Percentiles rank a stretch among this genome's conserved stretches.
phyloP scores from a whole-genome alignment of 2,329 filamentous ascomycete species.

The Apiospora phragmitis region DNA sequence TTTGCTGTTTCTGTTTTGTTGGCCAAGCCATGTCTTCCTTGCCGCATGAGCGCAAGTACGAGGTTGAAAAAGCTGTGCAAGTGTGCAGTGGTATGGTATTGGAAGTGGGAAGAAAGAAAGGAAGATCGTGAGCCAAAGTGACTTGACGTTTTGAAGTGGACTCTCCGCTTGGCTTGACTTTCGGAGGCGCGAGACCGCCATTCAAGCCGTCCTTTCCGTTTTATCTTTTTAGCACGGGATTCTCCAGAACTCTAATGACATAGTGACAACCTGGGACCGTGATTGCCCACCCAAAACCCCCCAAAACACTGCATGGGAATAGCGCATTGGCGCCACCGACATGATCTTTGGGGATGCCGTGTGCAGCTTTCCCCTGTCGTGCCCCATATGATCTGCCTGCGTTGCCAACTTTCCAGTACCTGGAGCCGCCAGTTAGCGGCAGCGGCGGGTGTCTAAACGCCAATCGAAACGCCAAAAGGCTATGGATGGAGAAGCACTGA shows the following conservation, averaged over 20 bases:
- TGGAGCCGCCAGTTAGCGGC: neutral
- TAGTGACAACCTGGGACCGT: neutral
- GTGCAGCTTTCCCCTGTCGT: slow-evolving; percentile 3
- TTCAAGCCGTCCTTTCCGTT: neutral
- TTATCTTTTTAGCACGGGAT: neutral
- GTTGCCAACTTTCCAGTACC: neutral
- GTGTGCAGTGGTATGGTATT: neutral
- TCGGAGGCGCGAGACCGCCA: slow-evolving; percentile 6
- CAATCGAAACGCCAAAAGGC: neutral
- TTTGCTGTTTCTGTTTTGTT: slow-evolving; percentile 2
- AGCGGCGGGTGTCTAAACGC: neutral
- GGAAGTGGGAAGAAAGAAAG: slow-evolving; percentile 1
- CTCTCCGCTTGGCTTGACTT: slow-evolving; percentile 16
- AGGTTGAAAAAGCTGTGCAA: slow-evolving; percentile 11
- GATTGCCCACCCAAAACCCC: neutral
- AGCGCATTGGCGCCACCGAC: neutral
- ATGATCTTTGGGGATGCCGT: neutral
- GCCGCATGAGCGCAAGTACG: neutral
- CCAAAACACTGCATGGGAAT: neutral
- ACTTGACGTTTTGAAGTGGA: slow-evolving; percentile 11
- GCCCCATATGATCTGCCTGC: neutral
- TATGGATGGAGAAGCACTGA: neutral
- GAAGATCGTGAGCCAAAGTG: neutral
- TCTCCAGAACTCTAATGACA: slow-evolving; percentile 3
- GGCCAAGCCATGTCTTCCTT: neutral